Evolutionary conservation across 1,284 basidiomycete species (phyloP).

Genomic region (Ganoderma resinaceum): DNA sequence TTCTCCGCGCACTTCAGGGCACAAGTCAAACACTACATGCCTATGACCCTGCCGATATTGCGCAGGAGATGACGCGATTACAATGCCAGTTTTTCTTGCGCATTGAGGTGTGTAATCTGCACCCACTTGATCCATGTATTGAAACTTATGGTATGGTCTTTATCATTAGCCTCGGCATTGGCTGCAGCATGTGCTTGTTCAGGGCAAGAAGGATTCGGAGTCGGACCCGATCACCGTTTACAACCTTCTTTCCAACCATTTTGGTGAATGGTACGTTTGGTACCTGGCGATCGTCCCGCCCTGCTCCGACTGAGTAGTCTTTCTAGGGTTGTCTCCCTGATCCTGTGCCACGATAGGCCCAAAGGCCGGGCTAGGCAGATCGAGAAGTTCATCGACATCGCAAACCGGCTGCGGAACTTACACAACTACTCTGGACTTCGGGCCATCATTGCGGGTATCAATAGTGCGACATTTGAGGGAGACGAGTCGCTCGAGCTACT

Average conservation of each 20-base stretch:
- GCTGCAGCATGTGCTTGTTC: conserved; percentile 75
- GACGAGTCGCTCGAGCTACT: conserved; percentile 77
- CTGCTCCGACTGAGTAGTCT: conserved; percentile 4
- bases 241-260: conserved; percentile 75
- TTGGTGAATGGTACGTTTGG: conserved; percentile 73
- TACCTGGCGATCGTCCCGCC: not conserved
- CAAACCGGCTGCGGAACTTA: conserved; percentile 66
- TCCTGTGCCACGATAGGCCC: conserved; percentile 78
- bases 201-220: conserved; percentile 67
- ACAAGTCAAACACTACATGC: conserved; percentile 61
- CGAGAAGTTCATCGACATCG: conserved; percentile 80
- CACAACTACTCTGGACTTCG: conserved; percentile 86
- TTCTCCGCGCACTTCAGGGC: conserved; percentile 67
- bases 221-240: conserved; percentile 72
- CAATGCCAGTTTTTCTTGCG: conserved; percentile 68
- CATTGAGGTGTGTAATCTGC: conserved; percentile 62
- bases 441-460: conserved; percentile 85
- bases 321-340: conserved; percentile 74
- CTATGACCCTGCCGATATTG: conserved; percentile 67
- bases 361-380: conserved; percentile 72
- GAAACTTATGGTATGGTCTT: conserved; percentile 6
- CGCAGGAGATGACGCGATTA: conserved; percentile 79
- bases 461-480: conserved; percentile 71
- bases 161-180: conserved; percentile 74
- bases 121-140: not conserved